Conservation (phyloP, 371 early-diverging fungal species). For the Mortierella sp. region DNA sequence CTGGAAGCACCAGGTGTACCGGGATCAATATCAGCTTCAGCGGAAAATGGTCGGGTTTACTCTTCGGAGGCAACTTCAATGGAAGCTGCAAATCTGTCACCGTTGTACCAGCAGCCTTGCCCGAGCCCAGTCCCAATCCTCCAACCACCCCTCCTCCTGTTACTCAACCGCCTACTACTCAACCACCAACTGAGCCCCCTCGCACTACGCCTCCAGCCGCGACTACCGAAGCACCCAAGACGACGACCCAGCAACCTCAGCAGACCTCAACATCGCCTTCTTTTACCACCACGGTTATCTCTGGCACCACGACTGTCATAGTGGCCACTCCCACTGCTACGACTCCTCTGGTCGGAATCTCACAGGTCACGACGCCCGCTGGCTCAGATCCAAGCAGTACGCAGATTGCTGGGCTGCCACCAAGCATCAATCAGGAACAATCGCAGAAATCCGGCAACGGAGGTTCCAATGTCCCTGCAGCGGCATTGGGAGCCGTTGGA, state of each 20-base stretch:
- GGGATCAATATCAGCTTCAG: no score
- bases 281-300: slow-evolving; percentile 43
- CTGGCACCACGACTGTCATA: slow-evolving; percentile 22
- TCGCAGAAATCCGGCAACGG: neutral
- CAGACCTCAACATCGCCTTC: neutral
- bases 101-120: no score
- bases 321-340: neutral
- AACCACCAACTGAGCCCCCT: neutral
- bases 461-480: slow-evolving; percentile 39
- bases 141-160: slow-evolving; percentile 19
- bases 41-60: no score
- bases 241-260: neutral
- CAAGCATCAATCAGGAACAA: neutral
- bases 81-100: no score
- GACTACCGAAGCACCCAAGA: neutral
- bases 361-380: slow-evolving; percentile 1
- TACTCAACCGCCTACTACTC: neutral
- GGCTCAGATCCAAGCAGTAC: slow-evolving; percentile 13
- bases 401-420: slow-evolving; percentile 29
- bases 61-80: no score
- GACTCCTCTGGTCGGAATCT: neutral
- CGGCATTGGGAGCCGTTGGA: slow-evolving; percentile 34
- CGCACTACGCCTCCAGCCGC: neutral
- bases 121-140: slow-evolving; percentile 23
- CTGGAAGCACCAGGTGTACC: no score